Evolutionary conservation across 768 basidiomycete genomes (phyloP).

Genomic region (Mycena haematopus): DNA sequence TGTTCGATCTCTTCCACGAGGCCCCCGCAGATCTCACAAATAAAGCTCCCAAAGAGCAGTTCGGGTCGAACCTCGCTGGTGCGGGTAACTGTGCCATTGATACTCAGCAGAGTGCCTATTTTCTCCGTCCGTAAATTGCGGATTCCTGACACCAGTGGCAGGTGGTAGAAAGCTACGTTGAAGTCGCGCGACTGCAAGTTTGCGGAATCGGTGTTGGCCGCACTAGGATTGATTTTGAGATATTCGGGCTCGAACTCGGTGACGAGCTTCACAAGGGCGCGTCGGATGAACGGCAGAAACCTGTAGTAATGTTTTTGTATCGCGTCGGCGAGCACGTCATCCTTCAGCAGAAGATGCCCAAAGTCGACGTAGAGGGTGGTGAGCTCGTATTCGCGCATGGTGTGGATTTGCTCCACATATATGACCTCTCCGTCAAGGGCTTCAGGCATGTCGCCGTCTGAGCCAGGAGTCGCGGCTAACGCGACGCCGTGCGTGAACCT

Average conservation of each 20-base stretch:
- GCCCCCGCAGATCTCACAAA: slow-evolving; percentile 88
- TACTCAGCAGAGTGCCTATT: slow-evolving; percentile 93
- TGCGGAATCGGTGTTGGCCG: slow-evolving; percentile 84
- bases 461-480: slow-evolving; percentile 80
- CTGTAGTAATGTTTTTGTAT: slow-evolving; percentile 96
- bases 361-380: slow-evolving; percentile 98
- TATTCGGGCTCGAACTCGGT: slow-evolving; percentile 92
- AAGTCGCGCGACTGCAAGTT: slow-evolving; percentile 94
- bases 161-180: slow-evolving; percentile 92
- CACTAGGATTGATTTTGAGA: slow-evolving; percentile 90
- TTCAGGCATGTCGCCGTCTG: slow-evolving; percentile 68
- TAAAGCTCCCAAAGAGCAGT: slow-evolving; percentile 90
- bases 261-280: slow-evolving; percentile 89
- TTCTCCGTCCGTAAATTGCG: slow-evolving; percentile 91
- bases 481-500: slow-evolving; percentile 88
- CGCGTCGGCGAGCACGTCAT: slow-evolving; percentile 93
- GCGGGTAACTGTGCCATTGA: slow-evolving; percentile 96
- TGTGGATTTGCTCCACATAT: slow-evolving; percentile 93
- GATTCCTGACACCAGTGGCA: slow-evolving; percentile 93
- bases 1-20: slow-evolving; percentile 94
- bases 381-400: slow-evolving; percentile 93
- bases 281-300: slow-evolving; percentile 92
- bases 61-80: slow-evolving; percentile 98
- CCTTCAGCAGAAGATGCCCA: slow-evolving; percentile 84
- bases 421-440: slow-evolving; percentile 67